These are phyloP conservation scores for Cryptococcus sp. DNA, from an alignment of 1,284 basidiomycete genomes.

Conservation along the genomic window DNA sequence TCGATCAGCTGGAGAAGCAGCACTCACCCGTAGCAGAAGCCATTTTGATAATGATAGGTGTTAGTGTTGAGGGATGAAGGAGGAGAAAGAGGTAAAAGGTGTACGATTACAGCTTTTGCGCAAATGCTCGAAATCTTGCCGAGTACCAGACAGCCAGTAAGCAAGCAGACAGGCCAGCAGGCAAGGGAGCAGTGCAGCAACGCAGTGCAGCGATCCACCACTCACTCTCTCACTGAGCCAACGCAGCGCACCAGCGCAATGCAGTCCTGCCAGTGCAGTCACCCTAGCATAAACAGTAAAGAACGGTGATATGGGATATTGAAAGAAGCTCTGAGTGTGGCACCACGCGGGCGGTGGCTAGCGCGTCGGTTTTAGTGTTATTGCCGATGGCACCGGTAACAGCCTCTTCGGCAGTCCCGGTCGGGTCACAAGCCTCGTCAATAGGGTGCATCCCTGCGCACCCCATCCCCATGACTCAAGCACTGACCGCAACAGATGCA, in stretches of 20 bases:
- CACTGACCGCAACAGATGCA: no score
- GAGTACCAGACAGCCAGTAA: neutral
- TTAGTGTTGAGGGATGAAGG: conserved; percentile 20
- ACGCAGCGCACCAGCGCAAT: no score
- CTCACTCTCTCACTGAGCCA: no score
- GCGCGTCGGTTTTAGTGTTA: neutral
- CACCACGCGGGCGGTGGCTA: neutral
- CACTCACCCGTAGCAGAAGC: conserved; percentile 43
- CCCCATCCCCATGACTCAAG: no score
- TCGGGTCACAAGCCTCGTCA: no score
- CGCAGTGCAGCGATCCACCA: no score
- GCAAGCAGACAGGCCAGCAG: conserved; percentile 3
- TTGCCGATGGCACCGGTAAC: neutral
- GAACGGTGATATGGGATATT: neutral
- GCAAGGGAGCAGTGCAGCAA: no score
- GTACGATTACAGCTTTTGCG: neutral
- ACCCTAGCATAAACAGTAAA: neutral
- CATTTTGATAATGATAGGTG: conserved; percentile 32
- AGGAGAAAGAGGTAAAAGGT: neutral
- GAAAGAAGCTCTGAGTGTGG: neutral
- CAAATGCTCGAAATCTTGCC: conserved; percentile 1
- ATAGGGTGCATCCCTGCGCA: no score
- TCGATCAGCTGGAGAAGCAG: neutral
- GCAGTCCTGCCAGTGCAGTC: neutral
- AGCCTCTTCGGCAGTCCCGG: no score